A percentile compares a stretch with the other conserved stretches of the same genome.
phyloP scores from a whole-genome alignment of 768 basidiomycete species.

The Lentinula edodes region DNA sequence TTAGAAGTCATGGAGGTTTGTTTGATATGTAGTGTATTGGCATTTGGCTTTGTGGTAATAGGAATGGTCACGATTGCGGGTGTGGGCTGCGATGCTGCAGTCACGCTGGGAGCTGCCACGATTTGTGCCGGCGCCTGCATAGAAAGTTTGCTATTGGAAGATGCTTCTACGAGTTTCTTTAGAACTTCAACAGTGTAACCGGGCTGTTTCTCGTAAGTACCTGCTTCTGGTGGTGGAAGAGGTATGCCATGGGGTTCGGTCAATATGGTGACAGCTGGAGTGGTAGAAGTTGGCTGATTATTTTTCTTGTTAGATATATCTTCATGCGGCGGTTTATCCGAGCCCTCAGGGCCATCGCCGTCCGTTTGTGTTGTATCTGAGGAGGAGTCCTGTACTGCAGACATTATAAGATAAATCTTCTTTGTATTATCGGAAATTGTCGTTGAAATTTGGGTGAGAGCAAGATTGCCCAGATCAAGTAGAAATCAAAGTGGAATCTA shows the following conservation, averaged over 20 bases:
- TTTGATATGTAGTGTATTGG: neutral
- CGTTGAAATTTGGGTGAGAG: neutral
- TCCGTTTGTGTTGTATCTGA: constrained; percentile 32
- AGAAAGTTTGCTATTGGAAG: neutral
- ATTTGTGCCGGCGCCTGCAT: neutral
- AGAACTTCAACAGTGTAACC: constrained; percentile 23
- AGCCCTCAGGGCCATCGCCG: constrained; percentile 35
- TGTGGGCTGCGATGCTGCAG: neutral
- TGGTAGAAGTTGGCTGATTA: neutral
- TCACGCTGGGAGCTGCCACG: neutral
- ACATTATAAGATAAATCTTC: neutral
- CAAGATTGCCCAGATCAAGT: constrained; percentile 1
- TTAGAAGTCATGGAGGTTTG: neutral
- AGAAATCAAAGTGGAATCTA: constrained; percentile 5
- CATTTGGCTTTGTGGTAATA: neutral
- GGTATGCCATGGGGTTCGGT: constrained; percentile 17
- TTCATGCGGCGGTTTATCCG: constrained; percentile 36
- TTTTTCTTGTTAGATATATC: neutral
- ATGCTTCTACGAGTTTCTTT: constrained; percentile 13
- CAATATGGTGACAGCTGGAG: constrained; percentile 6
- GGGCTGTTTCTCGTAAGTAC: constrained; percentile 25
- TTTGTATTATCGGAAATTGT: neutral
- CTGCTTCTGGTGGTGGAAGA: constrained; percentile 26
- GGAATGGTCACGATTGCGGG: neutral
- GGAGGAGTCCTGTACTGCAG: neutral